Conservation (phyloP, 2,329 filamentous ascomycete genomes). For the Ciborinia camelliae region DNA sequence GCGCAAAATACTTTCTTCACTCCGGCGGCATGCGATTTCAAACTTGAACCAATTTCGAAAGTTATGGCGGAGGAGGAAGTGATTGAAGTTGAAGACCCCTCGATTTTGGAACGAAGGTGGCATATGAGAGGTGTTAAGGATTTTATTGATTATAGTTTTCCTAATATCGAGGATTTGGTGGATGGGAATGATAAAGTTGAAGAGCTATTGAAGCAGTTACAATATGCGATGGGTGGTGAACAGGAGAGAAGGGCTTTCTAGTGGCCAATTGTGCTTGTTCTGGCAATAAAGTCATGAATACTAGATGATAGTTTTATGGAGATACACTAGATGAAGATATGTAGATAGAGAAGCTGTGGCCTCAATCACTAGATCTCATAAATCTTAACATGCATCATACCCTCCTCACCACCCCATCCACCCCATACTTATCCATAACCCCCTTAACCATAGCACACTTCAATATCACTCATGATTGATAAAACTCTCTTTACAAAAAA, state of each 20-base stretch:
- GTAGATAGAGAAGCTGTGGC: too few species aligned
- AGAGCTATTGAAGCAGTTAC: neutral
- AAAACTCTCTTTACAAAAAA: too few species aligned
- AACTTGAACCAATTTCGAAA: neutral
- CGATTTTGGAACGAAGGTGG: neutral
- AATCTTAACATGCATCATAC: too few species aligned
- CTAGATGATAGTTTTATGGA: too few species aligned
- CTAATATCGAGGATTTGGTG: neutral
- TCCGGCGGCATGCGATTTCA: constrained; percentile 1
- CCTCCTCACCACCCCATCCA: too few species aligned
- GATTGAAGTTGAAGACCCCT: neutral
- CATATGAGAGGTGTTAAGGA: neutral
- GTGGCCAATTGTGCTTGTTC: neutral
- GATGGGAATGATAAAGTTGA: neutral
- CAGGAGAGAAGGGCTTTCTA: neutral
- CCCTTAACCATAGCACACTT: too few species aligned
- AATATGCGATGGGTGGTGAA: neutral
- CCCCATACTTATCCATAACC: too few species aligned
- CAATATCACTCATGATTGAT: too few species aligned
- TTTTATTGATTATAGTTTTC: constrained; percentile 3
- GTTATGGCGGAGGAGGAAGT: neutral
- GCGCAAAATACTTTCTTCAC: neutral
- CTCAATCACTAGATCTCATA: too few species aligned
- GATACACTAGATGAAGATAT: too few species aligned
- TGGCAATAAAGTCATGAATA: neutral